These are phyloP conservation scores for Fraxinus nigra DNA, from an alignment of 305 asterid species.

Conservation along the genomic window DNA sequence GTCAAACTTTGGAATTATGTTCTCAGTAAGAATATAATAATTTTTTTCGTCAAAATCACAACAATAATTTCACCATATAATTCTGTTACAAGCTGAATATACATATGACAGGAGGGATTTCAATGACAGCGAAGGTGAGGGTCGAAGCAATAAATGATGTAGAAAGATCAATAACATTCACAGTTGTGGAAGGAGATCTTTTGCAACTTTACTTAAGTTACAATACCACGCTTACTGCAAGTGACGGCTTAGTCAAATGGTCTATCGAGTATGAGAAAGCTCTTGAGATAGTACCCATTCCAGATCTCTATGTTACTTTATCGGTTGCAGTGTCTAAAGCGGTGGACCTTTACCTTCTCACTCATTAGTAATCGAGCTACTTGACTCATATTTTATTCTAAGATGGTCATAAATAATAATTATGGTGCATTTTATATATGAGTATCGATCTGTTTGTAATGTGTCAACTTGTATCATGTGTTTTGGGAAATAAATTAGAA, in stretches of 20 bases:
- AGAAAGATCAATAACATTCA: conserved; percentile 8
- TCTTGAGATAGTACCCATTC: background rate
- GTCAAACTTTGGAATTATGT: conserved; percentile 17
- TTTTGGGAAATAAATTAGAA: background rate
- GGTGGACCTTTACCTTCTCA: background rate
- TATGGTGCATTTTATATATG: background rate
- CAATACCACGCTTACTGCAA: background rate
- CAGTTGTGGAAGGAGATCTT: conserved; percentile 13
- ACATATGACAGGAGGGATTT: background rate
- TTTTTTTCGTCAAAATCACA: background rate
- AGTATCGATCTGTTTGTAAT: background rate
- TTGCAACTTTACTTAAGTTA: conserved; percentile 18
- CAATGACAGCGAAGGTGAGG: conserved; percentile 15
- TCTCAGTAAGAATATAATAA: conserved; percentile 15
- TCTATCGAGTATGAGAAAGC: conserved; percentile 8
- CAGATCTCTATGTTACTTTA: background rate
- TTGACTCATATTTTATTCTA: background rate
- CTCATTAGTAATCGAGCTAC: background rate
- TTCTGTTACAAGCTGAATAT: background rate
- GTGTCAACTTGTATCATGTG: background rate
- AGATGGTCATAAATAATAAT: background rate
- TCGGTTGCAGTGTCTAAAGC: background rate
- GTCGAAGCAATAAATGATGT: conserved; percentile 22
- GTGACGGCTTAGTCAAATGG: conserved; percentile 7
- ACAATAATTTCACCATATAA: background rate